Evolutionary conservation across 2,329 filamentous ascomycete genomes (phyloP).

Genomic region (Fusarium staphyleae): DNA sequence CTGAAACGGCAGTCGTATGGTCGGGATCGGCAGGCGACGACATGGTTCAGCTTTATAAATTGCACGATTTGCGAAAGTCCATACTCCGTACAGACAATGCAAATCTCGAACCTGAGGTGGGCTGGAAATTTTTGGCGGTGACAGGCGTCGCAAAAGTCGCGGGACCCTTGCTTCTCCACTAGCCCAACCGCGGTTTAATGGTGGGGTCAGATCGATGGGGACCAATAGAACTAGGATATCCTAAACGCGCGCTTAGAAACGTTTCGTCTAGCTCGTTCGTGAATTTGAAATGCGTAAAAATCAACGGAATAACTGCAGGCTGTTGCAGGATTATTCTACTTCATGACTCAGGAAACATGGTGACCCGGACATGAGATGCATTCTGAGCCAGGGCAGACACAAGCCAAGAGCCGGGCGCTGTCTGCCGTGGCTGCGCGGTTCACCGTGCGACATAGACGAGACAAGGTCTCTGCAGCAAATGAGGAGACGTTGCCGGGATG

Average conservation of each 20-base stretch:
- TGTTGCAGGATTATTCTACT: constrained; percentile 5
- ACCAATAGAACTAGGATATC: constrained; percentile 11
- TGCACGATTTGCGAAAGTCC: constrained; percentile 30
- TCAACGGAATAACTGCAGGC: neutral
- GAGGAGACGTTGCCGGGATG: constrained; percentile 18
- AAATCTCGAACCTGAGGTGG: constrained; percentile 10
- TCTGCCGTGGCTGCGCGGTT: constrained; percentile 6
- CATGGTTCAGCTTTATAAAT: constrained; percentile 37
- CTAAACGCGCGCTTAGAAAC: constrained; percentile 44
- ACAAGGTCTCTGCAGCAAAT: constrained; percentile 29
- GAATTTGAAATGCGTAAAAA: neutral
- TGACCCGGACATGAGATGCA: neutral
- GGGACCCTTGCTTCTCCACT: constrained; percentile 20
- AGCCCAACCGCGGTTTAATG: constrained; percentile 9
- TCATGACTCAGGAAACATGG: neutral
- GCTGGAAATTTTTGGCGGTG: constrained; percentile 41
- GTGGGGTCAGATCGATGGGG: constrained; percentile 17
- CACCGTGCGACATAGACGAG: constrained; percentile 21
- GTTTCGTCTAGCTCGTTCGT: neutral
- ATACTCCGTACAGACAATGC: constrained; percentile 26
- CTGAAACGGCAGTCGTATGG: constrained; percentile 24
- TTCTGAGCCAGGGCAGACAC: neutral
- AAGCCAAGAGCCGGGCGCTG: constrained; percentile 23
- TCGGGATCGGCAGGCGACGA: constrained; percentile 29
- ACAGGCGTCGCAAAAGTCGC: constrained; percentile 34